These are phyloP conservation scores for Podaxis sp. DNA, from an alignment of 768 basidiomycete species.

Conservation along the genomic window DNA sequence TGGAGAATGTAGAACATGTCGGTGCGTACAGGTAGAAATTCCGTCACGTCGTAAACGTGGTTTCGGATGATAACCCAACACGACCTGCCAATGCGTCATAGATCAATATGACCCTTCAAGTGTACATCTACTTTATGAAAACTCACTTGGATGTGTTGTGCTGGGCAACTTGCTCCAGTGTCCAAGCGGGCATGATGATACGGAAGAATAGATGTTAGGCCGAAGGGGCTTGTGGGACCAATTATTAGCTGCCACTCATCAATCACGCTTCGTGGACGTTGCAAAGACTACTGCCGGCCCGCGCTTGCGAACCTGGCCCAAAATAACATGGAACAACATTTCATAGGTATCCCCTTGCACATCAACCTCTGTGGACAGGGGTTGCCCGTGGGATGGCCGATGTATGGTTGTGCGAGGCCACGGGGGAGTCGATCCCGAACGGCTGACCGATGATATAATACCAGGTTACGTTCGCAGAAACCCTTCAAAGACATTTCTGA, in stretches of 20 bases:
- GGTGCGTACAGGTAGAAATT: constrained; percentile 59
- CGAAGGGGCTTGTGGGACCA: not conserved
- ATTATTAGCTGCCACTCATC: constrained; percentile 1
- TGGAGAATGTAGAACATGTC: not conserved
- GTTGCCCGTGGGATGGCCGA: too few relatives aligned
- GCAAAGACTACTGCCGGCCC: not conserved
- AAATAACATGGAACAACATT: too few relatives aligned
- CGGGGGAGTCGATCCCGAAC: too few relatives aligned
- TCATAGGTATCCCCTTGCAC: too few relatives aligned
- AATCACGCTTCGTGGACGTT: constrained; percentile 4
- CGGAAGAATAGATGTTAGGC: constrained; percentile 20
- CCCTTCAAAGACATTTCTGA: too few relatives aligned
- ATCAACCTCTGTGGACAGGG: too few relatives aligned
- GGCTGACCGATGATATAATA: too few relatives aligned
- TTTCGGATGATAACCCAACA: constrained; percentile 85
- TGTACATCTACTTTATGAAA: not conserved
- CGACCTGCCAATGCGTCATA: constrained; percentile 41
- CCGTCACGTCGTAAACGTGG: constrained; percentile 82
- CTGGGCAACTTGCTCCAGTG: constrained; percentile 57
- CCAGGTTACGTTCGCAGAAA: too few relatives aligned
- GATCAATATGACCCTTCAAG: constrained; percentile 4
- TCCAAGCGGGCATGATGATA: constrained; percentile 39
- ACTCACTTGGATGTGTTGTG: constrained; percentile 56
- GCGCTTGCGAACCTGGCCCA: too few relatives aligned
- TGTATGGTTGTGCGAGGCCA: too few relatives aligned